Evolutionary conservation across 2,329 filamentous ascomycete genomes (phyloP), one percentile per base, ranked within the genome.

Genomic region (Fusarium euwallaceae): DNA sequence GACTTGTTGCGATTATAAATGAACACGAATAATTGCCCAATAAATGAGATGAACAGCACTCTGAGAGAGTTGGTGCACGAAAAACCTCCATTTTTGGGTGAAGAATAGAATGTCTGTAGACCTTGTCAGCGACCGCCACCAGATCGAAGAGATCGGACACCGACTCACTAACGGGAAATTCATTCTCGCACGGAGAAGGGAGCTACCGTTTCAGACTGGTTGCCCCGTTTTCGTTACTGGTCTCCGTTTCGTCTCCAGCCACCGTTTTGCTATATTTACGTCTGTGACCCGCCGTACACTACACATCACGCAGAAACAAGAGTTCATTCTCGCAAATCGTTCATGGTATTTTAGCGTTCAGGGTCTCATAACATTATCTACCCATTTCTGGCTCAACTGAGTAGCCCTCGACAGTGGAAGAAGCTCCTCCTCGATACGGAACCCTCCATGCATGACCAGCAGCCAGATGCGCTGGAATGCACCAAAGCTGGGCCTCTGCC

Each of bases 1-100:
- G 72, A 76, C 10, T 69, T 78, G 10, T 37, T 75, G 17, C 70
- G 73, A 6, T 27, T 78, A 3, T 78, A 65, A 16, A 20, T 1
- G 12, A 27, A n/a, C 22, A 22, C n/a, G 22, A 24, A 3, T 2
- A 22, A 17, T 24, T 16, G 16, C 24, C n/a, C 27, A 5, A 53
- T 8, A 2, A 32, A 32, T 20, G 27, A 53, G 10, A 32, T 14
- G 4, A 14, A 2, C 8, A 3, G 9, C 12, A 11, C 10, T 53
- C 17, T 2, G 10, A 37, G 53, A 2, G 55, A 58, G 32, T 20
- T 56, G n/a, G 6, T 14, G 17, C 6, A 20, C 17, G 4, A 32
- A 5, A 4, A 32, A 32, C 14, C 17, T 32, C 27, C 27, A 32
- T 29, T 8, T 2, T 32, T 32, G 27, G 27, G 48, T 32, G 17